Base-by-base conservation (phyloP, 257 asterid species). In the Salvia hispanica region DNA sequence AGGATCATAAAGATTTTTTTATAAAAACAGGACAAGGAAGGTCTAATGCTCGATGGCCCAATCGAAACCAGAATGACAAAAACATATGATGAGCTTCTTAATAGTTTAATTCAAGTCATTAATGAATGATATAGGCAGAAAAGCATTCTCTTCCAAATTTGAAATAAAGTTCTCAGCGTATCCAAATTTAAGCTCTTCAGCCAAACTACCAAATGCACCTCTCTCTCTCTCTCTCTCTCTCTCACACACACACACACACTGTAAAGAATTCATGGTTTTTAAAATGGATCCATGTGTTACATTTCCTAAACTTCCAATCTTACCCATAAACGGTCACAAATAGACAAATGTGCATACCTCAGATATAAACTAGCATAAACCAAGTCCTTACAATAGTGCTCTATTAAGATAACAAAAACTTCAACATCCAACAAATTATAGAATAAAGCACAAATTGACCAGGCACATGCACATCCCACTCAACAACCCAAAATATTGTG, bases 111-210 rank as follows among this genome's bases (percentile, higher is more conserved):
- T 42, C 37, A 28, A 28, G 2, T 10, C 21, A 47, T 13, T 34
- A 56, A 56, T 56, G 62, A 21, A 54, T 9, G 21, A 47, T 11
- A 21, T 47, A n/a, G 54, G 54, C 54, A 47, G 54, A 47, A 47
- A 13, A 18, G 7, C 54, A 7, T 11, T 13, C 21, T 11, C 18
- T n/a, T 44, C 14, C 50, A 44, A 2, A 1, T 44, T 44, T 8
- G 50, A 47, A 12, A 47, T 6, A 12, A 47, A 14, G 21, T 13
- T 47, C 54, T 13, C 18, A 9, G 4, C 11, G n/a, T n/a, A 18
- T 18, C 21, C 21, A 18, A 18, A 1, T 18, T 18, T 18, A 18
- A 18, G 21, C 21, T 18, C 21, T 18, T 18, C 1, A 18, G 21
- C 21, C 21, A 18, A 18, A 18, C 21, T 18, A 18, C 21, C 48